Evolutionary conservation across 345 rosid species (phyloP), one percentile per base, ranked within the genome.

Genomic region (Gossypium stocksii): DNA sequence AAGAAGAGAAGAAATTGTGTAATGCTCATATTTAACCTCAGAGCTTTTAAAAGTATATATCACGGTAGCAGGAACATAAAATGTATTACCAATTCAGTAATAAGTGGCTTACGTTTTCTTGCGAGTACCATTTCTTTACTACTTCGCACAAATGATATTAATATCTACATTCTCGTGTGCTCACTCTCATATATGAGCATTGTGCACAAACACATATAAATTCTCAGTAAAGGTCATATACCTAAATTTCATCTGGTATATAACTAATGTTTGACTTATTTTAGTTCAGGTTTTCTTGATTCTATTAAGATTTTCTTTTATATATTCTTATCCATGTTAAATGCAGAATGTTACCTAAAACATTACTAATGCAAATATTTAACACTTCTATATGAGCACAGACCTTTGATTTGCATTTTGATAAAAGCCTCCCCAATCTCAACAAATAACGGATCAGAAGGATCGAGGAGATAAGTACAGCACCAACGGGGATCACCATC

Each of bases 391-490:
- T 29, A 45, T 20, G 54, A 66, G 29, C 53, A 45, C 41, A 45
- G 29, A 94, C 98, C 98, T 87, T 84, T 76, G 72, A 77, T 76
- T 84, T 94, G 98, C 77, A 86, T 86, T 82, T 72, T 84, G 43
- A 94, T 87, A 84, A 94, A 94, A 72, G 92, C 95, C 86, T 89
- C 86, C 64, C 97, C 97, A 73, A 94, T 88, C 76, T 90, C 88
- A 80, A 89, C 74, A 82, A 94, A 94, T 78, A 94, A 80, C 63
- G 97, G 89, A 80, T 94, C 97, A 63, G 91, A 85, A 74, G 98
- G 98, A 81, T 85, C 79, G 56, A 94, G 90, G 77, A 94, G 98
- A 86, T 86, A 94, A 43, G 98, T 94, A 77, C 98, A 94, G 77
- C 98, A 94, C 98, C 98, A 94, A 69, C 81, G 93, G 69, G 90